phyloP scores from a whole-genome alignment of 2,329 filamentous ascomycete genomes.

The Plenodomus lindquistii region DNA sequence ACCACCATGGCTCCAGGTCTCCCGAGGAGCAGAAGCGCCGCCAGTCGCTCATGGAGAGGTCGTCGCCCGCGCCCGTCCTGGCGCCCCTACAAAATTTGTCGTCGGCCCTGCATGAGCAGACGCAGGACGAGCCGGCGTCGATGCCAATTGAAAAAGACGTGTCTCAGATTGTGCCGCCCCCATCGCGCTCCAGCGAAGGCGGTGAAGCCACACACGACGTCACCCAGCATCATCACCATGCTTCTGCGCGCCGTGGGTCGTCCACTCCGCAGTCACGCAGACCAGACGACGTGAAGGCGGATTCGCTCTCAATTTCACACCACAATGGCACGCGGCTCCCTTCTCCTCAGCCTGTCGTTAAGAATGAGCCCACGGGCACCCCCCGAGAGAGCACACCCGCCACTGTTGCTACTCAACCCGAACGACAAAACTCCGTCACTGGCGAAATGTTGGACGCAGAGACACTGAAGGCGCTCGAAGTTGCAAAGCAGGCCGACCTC shows the following conservation, averaged over 20 bases:
- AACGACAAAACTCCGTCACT: constrained; percentile 26
- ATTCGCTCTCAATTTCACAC: constrained; percentile 11
- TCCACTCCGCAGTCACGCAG: constrained; percentile 32
- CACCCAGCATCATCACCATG: constrained; percentile 37
- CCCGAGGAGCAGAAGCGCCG: constrained; percentile 49
- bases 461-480: constrained; percentile 49
- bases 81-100: constrained; percentile 47
- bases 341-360: constrained; percentile 44
- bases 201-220: constrained; percentile 15
- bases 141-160: constrained; percentile 27
- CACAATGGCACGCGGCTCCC: constrained; percentile 11
- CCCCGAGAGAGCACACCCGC: constrained; percentile 43
- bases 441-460: constrained; percentile 40
- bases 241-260: constrained; percentile 34
- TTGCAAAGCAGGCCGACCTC: constrained; percentile 51
- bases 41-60: constrained; percentile 38
- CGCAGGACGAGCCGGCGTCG: constrained; percentile 13
- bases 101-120: constrained; percentile 23
- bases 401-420: constrained; percentile 16
- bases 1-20: constrained; percentile 51
- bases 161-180: constrained; percentile 27
- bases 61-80: constrained; percentile 41
- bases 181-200: constrained; percentile 13
- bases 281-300: constrained; percentile 19
- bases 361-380: constrained; percentile 46